Evolutionary conservation across 345 rosid genomes (phyloP), one percentile per base, ranked within the genome.

Genomic region (Corchorus olitorius): DNA sequence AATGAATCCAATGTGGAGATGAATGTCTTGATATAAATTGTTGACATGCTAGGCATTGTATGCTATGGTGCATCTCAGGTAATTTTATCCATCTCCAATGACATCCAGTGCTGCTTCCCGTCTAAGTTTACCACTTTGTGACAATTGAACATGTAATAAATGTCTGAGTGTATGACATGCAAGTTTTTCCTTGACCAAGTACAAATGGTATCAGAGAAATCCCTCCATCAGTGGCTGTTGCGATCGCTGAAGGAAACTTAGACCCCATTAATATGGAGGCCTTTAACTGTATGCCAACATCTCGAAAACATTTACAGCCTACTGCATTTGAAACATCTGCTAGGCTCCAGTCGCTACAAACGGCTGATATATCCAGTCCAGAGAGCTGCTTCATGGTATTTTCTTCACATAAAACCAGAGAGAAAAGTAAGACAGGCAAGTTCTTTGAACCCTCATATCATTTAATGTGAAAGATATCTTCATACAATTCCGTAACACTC

Each of bases 201-300:
- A 49, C 61, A 62, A 72, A 65, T 77, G 20, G 43, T 66, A 41
- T 61, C 85, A 94, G 98, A 81, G 91, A 91, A 48, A 82, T 93
- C 53, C 83, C 97, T 34, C 82, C 97, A 69, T 90, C 95, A 20
- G 80, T 90, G 77, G 95, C 91, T 46, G 60, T 81, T 79, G 97
- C 95, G 61, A 84, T 94, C 78, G 98, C 95, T 10, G 86, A 89
- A 78, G 97, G 98, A 70, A 82, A 75, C 61, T 78, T 92, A 76
- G 89, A 94, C 80, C 97, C 97, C 4, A 66, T 54, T 60, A 85
- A 70, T 78, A 88, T 91, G 98, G 85, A 88, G 81, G 94, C 97
- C 69, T 93, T 91, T 70, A 82, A 84, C 81, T 78, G 45, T 76
- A 71, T 67, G 13, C 76, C 83, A 41, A 81, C 71, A 63, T 77